These are phyloP conservation scores for Actinidia arguta DNA, from an alignment of 179 eudicot species.

Conservation along the genomic window DNA sequence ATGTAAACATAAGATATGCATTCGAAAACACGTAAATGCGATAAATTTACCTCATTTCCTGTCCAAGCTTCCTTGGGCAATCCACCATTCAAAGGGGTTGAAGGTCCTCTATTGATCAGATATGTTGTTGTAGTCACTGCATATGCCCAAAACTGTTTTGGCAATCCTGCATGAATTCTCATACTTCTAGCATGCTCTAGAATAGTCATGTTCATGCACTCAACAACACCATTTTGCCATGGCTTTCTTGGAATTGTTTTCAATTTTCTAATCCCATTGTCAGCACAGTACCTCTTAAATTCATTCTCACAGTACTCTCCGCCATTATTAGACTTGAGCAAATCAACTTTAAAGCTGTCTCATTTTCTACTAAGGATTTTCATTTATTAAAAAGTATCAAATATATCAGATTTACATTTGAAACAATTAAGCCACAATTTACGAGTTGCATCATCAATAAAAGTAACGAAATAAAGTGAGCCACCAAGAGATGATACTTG, in stretches of 20 bases:
- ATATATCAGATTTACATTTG: slow-evolving; percentile 12
- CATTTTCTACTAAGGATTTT: slow-evolving; percentile 14
- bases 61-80: background rate
- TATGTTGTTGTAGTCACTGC: background rate
- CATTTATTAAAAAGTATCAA: slow-evolving; percentile 10
- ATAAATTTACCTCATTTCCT: background rate
- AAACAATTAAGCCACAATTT: slow-evolving; percentile 20
- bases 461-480: slow-evolving; percentile 7
- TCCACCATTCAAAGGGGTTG: background rate
- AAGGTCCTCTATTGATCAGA: background rate
- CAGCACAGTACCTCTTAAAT: background rate
- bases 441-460: slow-evolving; percentile 3
- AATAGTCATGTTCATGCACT: background rate
- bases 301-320: background rate
- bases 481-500: background rate
- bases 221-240: background rate
- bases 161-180: background rate
- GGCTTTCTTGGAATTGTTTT: background rate
- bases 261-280: background rate
- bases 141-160: background rate
- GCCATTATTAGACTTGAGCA: slow-evolving; percentile 3
- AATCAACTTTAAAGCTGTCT: background rate
- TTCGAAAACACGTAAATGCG: background rate
- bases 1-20: background rate
- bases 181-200: background rate